phyloP scores from a whole-genome alignment of 352 stramenopile species.

The Blastocystis sp. region DNA sequence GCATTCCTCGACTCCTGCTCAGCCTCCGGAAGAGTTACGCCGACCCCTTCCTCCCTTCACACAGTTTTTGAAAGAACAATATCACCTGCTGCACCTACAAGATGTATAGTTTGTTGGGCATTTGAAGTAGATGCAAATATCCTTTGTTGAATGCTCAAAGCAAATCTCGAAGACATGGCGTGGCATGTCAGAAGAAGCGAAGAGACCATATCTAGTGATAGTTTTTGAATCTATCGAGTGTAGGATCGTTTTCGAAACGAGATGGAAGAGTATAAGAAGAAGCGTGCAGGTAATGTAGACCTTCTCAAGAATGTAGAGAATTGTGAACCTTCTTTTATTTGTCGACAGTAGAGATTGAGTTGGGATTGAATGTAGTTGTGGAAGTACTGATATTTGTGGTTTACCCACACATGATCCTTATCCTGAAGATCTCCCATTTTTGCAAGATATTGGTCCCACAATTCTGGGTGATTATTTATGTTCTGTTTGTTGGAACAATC shows the following conservation, averaged over 20 bases:
- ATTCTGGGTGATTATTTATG: background rate
- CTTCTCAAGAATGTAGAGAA: background rate
- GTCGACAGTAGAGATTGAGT: background rate
- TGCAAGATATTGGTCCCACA: background rate
- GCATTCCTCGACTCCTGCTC: background rate
- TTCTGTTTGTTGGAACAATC: background rate
- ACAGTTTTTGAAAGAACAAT: constrained; percentile 40
- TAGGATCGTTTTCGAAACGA: constrained; percentile 50
- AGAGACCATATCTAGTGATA: constrained; percentile 25
- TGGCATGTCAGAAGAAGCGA: constrained; percentile 1
- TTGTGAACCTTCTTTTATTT: background rate
- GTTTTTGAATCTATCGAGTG: background rate
- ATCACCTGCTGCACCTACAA: background rate
- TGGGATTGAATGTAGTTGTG: constrained; percentile 16
- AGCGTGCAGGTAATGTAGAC: background rate
- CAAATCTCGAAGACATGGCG: background rate
- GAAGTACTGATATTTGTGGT: background rate
- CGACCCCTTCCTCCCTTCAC: constrained; percentile 45
- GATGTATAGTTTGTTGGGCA: background rate
- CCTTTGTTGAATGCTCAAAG: constrained; percentile 56
- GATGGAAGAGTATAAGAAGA: constrained; percentile 18
- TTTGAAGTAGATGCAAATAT: background rate
- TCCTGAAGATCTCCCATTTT: background rate
- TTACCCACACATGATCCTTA: background rate
- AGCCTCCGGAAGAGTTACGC: background rate